Percentiles rank a stretch among this genome's conserved stretches.
Evolutionary conservation across 768 basidiomycete genomes (phyloP).

Genomic region (Termitomyces sp.): DNA sequence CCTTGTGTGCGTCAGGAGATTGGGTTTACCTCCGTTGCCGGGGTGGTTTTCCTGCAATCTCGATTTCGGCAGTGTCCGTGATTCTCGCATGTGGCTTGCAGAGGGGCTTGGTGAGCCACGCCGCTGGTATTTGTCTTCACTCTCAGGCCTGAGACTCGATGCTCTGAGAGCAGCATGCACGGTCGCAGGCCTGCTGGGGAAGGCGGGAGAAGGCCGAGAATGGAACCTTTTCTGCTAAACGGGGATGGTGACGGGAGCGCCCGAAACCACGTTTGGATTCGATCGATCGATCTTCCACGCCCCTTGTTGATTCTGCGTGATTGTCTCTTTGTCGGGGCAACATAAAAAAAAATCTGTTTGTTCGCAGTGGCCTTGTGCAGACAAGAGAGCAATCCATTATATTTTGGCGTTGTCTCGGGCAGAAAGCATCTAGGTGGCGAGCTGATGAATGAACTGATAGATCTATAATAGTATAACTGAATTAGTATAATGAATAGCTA

Average conservation of each 20-base stretch:
- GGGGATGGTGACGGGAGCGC: constrained; percentile 10
- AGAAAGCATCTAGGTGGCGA: constrained; percentile 1
- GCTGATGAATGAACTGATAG: constrained; percentile 10
- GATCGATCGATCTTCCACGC: not conserved
- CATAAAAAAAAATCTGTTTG: not conserved
- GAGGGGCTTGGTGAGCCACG: not conserved
- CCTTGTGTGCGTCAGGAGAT: constrained; percentile 10
- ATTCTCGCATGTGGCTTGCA: constrained; percentile 17
- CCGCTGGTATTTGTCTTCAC: not conserved
- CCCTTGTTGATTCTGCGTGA: not conserved
- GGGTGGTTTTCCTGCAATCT: constrained; percentile 9
- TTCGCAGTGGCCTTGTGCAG: too few relatives aligned
- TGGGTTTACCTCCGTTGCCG: constrained; percentile 7
- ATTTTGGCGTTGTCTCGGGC: not conserved
- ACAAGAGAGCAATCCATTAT: not conserved
- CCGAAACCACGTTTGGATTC: constrained; percentile 4
- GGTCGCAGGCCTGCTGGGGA: not conserved
- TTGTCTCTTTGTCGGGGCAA: constrained; percentile 1
- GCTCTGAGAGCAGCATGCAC: not conserved
- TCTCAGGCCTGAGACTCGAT: not conserved
- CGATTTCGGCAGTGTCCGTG: constrained; percentile 20
- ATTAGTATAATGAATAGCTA: constrained; percentile 1
- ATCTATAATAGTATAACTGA: not conserved
- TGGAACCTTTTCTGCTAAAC: constrained; percentile 18
- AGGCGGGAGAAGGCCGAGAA: constrained; percentile 6